Percentiles rank a stretch among this genome's conserved stretches.
Evolutionary conservation across 2,329 filamentous ascomycete species (phyloP).

Genomic region (Ambrosiella xylebori): DNA sequence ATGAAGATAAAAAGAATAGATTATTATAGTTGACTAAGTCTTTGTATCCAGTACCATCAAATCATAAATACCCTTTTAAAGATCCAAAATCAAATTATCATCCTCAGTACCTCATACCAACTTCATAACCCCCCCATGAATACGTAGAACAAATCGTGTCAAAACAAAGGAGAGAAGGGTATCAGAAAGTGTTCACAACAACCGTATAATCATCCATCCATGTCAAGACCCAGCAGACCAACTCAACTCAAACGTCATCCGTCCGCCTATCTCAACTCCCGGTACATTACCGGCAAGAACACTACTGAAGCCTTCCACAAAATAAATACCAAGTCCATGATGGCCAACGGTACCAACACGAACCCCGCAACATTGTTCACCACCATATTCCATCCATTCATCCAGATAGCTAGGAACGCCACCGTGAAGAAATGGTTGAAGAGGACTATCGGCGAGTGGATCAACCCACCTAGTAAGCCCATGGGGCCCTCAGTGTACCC

Average conservation of each 20-base stretch:
- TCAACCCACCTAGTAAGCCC: conserved; percentile 65
- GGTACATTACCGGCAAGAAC: conserved; percentile 65
- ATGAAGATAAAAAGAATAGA: too few relatives aligned
- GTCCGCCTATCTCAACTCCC: conserved; percentile 32
- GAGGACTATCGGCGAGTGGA: conserved; percentile 58
- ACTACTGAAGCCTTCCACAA: conserved; percentile 69
- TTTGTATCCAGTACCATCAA: too few relatives aligned
- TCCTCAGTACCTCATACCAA: too few relatives aligned
- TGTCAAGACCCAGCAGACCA: too few relatives aligned
- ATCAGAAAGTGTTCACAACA: too few relatives aligned
- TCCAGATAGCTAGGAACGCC: conserved; percentile 72
- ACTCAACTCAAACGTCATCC: too few relatives aligned
- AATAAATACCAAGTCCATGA: conserved; percentile 50
- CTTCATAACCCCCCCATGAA: too few relatives aligned
- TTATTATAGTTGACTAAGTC: too few relatives aligned
- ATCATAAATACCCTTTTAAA: too few relatives aligned
- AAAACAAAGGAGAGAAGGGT: neutral
- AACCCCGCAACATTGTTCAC: conserved; percentile 30
- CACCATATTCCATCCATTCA: conserved; percentile 27
- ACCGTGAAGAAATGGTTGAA: conserved; percentile 92
- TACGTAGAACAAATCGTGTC: neutral
- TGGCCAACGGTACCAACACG: conserved; percentile 43
- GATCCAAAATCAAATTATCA: too few relatives aligned
- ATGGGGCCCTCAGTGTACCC: conserved; percentile 62
- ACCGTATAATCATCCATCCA: too few relatives aligned